Conservation (phyloP, 805 yeast species). For the Lachancea kluyveri region DNA sequence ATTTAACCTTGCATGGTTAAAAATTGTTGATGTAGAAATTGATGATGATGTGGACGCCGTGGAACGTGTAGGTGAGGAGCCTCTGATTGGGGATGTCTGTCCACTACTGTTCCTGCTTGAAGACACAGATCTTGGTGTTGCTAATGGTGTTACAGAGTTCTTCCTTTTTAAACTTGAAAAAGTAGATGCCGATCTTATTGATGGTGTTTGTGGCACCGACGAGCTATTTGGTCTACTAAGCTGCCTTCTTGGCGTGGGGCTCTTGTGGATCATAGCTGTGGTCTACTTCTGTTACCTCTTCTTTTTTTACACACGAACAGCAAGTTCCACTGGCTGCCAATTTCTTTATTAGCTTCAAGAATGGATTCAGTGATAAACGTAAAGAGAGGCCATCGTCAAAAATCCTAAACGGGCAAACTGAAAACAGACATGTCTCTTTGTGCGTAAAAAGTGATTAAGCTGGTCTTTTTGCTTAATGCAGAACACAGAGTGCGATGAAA, state of each 20-base stretch:
- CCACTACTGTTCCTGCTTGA: conserved; percentile 1
- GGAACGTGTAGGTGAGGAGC: conserved; percentile 13
- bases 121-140: conserved; percentile 6
- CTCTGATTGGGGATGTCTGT: conserved; percentile 10
- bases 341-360: too few relatives aligned
- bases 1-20: conserved; percentile 1
- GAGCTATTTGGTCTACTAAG: conserved; percentile 9
- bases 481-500: too few relatives aligned
- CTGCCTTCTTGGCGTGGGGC: conserved; percentile 19
- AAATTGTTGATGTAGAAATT: too few relatives aligned
- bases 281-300: too few relatives aligned
- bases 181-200: conserved; percentile 15
- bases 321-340: too few relatives aligned
- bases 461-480: too few relatives aligned
- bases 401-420: too few relatives aligned
- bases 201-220: conserved; percentile 17
- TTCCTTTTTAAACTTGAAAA: conserved; percentile 13
- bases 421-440: too few relatives aligned
- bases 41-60: conserved; percentile 5
- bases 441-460: too few relatives aligned
- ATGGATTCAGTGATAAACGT: too few relatives aligned
- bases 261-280: conserved; percentile 16
- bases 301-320: too few relatives aligned
- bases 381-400: too few relatives aligned
- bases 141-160: conserved; percentile 5